phyloP scores from a whole-genome alignment of 2,329 filamentous ascomycete species.

The Amauroascus niger region DNA sequence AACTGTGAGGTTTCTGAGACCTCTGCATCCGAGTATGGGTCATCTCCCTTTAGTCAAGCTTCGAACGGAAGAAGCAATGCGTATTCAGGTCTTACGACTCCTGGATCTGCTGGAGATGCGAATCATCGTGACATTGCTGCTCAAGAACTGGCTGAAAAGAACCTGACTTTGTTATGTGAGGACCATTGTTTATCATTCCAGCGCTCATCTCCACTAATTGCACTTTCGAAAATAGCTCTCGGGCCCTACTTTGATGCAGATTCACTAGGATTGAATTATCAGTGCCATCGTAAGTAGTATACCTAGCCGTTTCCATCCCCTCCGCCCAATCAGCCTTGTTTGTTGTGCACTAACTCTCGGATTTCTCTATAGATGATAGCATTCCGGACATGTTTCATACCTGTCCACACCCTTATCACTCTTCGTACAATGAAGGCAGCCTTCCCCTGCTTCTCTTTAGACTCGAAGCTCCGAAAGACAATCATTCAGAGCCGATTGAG shows the following conservation, averaged over 20 bases:
- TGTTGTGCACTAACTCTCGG: not conserved
- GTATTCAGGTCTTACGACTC: conserved; percentile 2
- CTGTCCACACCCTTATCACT: conserved; percentile 21
- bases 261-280: not conserved
- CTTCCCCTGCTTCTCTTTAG: conserved; percentile 23
- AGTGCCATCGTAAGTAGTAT: conserved; percentile 6
- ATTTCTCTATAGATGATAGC: not conserved
- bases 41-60: not conserved
- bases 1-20: not conserved
- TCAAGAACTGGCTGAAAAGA: not conserved
- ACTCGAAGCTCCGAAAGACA: conserved; percentile 16
- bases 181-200: not conserved
- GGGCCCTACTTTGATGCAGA: not conserved
- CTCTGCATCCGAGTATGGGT: not conserved
- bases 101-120: not conserved
- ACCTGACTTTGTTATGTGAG: conserved; percentile 1
- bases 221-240: not conserved
- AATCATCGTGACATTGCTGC: not conserved
- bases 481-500: conserved; percentile 4
- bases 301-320: not conserved
- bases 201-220: not conserved
- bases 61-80: not conserved
- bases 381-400: conserved; percentile 18
- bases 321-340: not conserved
- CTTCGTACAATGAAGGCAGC: conserved; percentile 15